Conservation (phyloP, 75 land plant genomes). For the Pinus tabuliformis region DNA sequence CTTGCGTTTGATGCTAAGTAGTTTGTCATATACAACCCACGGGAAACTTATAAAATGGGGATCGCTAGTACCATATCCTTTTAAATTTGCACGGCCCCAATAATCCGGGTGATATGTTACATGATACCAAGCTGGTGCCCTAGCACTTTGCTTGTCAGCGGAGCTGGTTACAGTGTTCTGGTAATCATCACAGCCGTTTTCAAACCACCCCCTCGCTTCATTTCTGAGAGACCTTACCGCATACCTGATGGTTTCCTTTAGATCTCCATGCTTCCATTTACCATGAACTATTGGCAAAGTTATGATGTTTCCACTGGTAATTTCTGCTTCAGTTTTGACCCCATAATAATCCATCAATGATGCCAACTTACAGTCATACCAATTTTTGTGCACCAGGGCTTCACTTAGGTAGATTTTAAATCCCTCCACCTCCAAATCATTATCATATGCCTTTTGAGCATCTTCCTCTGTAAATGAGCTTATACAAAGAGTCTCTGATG, state of each 20-base stretch:
- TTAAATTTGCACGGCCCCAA: constrained; percentile 45
- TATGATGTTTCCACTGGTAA: constrained; percentile 52
- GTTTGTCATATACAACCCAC: constrained; percentile 83
- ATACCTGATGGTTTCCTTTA: constrained; percentile 42
- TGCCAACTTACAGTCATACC: constrained; percentile 70
- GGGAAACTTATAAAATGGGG: constrained; percentile 86
- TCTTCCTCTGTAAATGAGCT: neutral
- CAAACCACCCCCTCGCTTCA: constrained; percentile 78
- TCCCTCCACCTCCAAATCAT: constrained; percentile 64
- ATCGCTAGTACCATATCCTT: constrained; percentile 21
- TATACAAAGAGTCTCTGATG: constrained; percentile 19
- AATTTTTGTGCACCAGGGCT: constrained; percentile 49
- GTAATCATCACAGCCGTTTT: constrained; percentile 17
- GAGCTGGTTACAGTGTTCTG: too few species aligned
- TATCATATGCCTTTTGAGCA: constrained; percentile 33
- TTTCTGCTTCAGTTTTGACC: constrained; percentile 77
- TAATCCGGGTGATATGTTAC: constrained; percentile 84
- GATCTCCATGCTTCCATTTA: constrained; percentile 47
- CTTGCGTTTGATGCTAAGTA: constrained; percentile 53
- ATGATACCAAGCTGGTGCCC: constrained; percentile 95
- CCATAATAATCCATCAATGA: constrained; percentile 76
- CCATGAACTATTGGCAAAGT: constrained; percentile 21
- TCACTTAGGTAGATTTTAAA: constrained; percentile 58
- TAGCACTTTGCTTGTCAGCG: constrained; percentile 36
- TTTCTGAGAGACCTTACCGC: constrained; percentile 59